These are phyloP conservation scores for Sporothrix schenckii DNA, from an alignment of 2,329 filamentous ascomycete species.

Conservation along the genomic window DNA sequence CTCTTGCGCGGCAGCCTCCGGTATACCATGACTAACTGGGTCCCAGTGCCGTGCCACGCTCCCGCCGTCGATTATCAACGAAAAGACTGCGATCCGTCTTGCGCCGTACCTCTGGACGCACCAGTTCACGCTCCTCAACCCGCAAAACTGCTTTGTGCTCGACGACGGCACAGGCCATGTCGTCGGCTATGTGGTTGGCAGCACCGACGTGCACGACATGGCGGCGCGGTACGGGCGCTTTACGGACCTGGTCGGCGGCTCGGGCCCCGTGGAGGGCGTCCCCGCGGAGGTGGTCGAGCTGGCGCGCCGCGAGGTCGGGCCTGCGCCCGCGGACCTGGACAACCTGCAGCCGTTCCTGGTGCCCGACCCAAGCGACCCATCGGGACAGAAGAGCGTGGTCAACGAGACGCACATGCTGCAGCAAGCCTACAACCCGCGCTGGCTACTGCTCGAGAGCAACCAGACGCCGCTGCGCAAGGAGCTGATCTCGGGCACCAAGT, in stretches of 20 bases:
- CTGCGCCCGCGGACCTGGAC: slow-evolving; percentile 40
- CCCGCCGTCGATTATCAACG: slow-evolving; percentile 47
- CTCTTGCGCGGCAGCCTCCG: too few species aligned
- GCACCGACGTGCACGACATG: slow-evolving; percentile 49
- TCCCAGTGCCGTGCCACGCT: slow-evolving; percentile 54
- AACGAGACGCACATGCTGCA: slow-evolving; percentile 48
- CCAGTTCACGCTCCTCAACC: slow-evolving; percentile 53
- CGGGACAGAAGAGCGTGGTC: slow-evolving; percentile 28
- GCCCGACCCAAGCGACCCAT: slow-evolving; percentile 29
- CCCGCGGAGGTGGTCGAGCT: slow-evolving; percentile 25
- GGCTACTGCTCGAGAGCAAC: slow-evolving; percentile 46
- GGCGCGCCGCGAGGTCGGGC: slow-evolving; percentile 37
- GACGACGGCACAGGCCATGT: slow-evolving; percentile 51
- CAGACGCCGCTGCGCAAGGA: slow-evolving; percentile 43
- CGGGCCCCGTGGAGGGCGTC: not conserved
- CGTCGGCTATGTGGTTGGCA: slow-evolving; percentile 56
- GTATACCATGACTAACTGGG: too few species aligned
- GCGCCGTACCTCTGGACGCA: slow-evolving; percentile 57
- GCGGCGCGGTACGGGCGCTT: slow-evolving; percentile 47
- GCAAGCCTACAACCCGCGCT: slow-evolving; percentile 47
- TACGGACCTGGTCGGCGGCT: slow-evolving; percentile 40
- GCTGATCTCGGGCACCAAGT: slow-evolving; percentile 40
- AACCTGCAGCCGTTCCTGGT: slow-evolving; percentile 42
- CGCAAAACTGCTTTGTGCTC: slow-evolving; percentile 52
- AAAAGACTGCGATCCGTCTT: slow-evolving; percentile 44